Evolutionary conservation across 805 yeast genomes (phyloP), one percentile per base, ranked within the genome.

Genomic region (Candida odintsovae): DNA sequence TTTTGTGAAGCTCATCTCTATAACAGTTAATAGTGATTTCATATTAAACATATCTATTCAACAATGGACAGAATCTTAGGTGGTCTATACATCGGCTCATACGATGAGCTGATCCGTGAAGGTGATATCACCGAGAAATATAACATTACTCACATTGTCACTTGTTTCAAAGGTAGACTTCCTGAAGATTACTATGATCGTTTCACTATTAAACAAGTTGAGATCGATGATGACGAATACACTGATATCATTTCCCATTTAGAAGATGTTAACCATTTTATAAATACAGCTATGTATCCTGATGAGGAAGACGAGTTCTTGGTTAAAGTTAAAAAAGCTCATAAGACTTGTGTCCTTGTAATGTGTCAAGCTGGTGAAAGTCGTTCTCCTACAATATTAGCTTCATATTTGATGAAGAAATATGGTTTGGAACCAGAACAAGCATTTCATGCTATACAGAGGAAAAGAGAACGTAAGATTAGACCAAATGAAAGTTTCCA

Each of bases 321-420:
- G 16, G 37, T 54, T 8, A 57, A 57, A 13, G 69, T 42, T 22
- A 56, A 41, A 49, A 58, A 50, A 60, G 56, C 45, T 49, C 78
- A 77, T 44, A 58, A 63, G 43, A 73, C 76, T 5, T 69, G 71
- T n/a, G 68, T 76, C 1, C 69, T 80, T 49, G 77, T 85, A 11
- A 88, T 85, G 60, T 87, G 95, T 64, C 87, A 92, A 49, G 97
- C 96, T 25, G 99, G 99, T 1, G 87, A 88, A 25, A 89, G 97
- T 1, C 73, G 99, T 52, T 86, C 96, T 6, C 92, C 86, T 0
- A 82, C 97, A 0, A 83, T 90, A 15, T 82, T 83, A 33, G 80
- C 87, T 42, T 95, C 97, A 0, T 96, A 88, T 63, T 78, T 90
- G 38, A 92, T 94, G 97, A 77, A 81, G 60, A 69, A 90, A 43